These are phyloP conservation scores for Colletotrichum sojae DNA, from an alignment of 2,329 filamentous ascomycete genomes.

Conservation along the genomic window DNA sequence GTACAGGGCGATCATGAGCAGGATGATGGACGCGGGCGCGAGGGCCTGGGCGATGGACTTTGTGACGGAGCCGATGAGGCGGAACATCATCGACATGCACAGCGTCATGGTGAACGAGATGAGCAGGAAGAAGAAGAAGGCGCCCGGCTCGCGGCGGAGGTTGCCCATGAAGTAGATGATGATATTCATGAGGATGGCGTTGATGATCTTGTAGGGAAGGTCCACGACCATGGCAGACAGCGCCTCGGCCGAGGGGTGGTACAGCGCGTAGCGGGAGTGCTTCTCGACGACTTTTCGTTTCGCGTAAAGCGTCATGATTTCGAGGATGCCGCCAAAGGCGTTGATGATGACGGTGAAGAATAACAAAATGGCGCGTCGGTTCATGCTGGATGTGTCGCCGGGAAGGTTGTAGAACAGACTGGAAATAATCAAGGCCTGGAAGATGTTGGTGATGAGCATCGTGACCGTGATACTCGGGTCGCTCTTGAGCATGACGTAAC, in stretches of 20 bases:
- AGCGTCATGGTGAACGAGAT: constrained; percentile 72
- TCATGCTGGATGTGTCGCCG: constrained; percentile 59
- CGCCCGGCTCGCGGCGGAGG: constrained; percentile 63
- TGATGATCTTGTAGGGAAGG: constrained; percentile 51
- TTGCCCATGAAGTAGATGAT: constrained; percentile 59
- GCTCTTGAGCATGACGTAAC: constrained; percentile 55
- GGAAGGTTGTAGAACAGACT: constrained; percentile 65
- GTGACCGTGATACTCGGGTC: constrained; percentile 57
- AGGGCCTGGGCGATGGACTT: constrained; percentile 67
- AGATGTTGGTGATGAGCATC: constrained; percentile 58
- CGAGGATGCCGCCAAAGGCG: constrained; percentile 57
- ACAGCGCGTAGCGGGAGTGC: constrained; percentile 56
- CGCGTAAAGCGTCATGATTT: constrained; percentile 55
- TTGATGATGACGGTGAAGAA: constrained; percentile 71
- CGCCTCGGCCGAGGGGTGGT: constrained; percentile 54
- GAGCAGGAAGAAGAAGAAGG: constrained; percentile 77
- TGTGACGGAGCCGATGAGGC: constrained; percentile 56
- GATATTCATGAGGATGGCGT: constrained; percentile 54
- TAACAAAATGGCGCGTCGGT: constrained; percentile 60
- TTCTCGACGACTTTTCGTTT: constrained; percentile 57
- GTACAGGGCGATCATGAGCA: constrained; percentile 59
- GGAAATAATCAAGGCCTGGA: constrained; percentile 66
- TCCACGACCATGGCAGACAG: constrained; percentile 47
- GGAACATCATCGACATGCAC: constrained; percentile 77
- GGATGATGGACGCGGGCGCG: constrained; percentile 65